Percentiles rank a stretch among this genome's conserved stretches.
Conservation (phyloP, 2,329 filamentous ascomycete genomes). For the Coniochaeta sp. region DNA sequence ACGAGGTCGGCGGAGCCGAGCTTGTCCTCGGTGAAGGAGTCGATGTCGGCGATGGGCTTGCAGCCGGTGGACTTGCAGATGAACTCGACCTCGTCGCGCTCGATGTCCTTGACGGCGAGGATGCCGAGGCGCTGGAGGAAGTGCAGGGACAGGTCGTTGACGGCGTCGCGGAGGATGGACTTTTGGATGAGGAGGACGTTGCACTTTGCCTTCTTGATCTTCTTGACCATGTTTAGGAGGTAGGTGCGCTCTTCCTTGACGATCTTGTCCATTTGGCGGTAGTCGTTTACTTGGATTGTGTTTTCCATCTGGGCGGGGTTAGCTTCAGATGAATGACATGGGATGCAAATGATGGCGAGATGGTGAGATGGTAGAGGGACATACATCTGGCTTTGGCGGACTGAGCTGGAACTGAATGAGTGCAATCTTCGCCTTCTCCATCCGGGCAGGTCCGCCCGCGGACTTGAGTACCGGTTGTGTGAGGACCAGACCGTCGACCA, state of each 20-base stretch:
- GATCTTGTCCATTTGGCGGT: slow-evolving; percentile 99
- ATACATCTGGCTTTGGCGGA: slow-evolving; percentile 90
- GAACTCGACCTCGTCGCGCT: slow-evolving; percentile 97
- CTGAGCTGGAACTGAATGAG: slow-evolving; percentile 98
- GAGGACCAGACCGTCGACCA: slow-evolving; percentile 89
- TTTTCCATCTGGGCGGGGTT: slow-evolving; percentile 76
- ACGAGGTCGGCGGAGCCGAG: slow-evolving; percentile 88
- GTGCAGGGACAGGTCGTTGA: slow-evolving; percentile 95
- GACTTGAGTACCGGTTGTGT: slow-evolving; percentile 92
- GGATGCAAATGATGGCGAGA: slow-evolving; percentile 58
- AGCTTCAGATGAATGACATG: slow-evolving; percentile 61
- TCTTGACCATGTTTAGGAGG: slow-evolving; percentile 97
- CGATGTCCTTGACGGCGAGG: slow-evolving; percentile 92
- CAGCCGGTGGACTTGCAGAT: slow-evolving; percentile 98
- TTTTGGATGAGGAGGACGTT: slow-evolving; percentile 98
- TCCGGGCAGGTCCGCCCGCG: slow-evolving; percentile 80
- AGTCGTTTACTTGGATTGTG: slow-evolving; percentile 98
- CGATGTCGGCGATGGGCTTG: slow-evolving; percentile 97
- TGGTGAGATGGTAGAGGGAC: slow-evolving; percentile 20
- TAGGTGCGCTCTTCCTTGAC: slow-evolving; percentile 98
- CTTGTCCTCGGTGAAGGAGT: slow-evolving; percentile 98
- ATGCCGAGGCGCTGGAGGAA: slow-evolving; percentile 98
- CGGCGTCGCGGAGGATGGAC: slow-evolving; percentile 92
- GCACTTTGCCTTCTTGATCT: slow-evolving; percentile 99
- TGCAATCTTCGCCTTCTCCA: slow-evolving; percentile 96